A percentile compares a stretch with the other conserved stretches of the same genome.
Conservation (phyloP, 1,139 yeast species). For the Debaryomycetaceae sp. region DNA sequence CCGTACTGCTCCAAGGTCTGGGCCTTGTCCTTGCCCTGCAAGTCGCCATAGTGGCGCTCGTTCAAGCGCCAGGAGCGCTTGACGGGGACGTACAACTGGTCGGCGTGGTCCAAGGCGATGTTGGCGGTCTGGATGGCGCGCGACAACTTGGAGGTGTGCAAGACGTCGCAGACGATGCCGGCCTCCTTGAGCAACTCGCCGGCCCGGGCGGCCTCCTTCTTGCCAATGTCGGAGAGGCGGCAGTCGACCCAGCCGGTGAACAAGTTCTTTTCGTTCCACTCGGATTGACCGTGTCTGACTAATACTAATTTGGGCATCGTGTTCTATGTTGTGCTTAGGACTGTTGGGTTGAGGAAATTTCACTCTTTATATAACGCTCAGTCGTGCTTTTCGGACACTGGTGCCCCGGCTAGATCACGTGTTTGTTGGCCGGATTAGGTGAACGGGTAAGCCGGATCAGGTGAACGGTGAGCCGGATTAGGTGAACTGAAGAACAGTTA, state of each 20-base stretch:
- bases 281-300: slow-evolving; percentile 98
- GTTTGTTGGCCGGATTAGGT: no score
- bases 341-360: slow-evolving; percentile 1
- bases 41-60: slow-evolving; percentile 98
- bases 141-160: slow-evolving; percentile 84
- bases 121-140: slow-evolving; percentile 98
- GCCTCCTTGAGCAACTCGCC: slow-evolving; percentile 89
- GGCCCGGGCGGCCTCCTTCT: slow-evolving; percentile 85
- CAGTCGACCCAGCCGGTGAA: slow-evolving; percentile 99
- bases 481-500: no score
- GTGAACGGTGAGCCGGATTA: no score
- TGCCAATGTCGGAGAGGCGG: slow-evolving; percentile 73
- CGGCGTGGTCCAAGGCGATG: slow-evolving; percentile 84
- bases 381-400: not conserved
- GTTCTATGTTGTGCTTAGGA: slow-evolving; percentile 1
- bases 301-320: slow-evolving; percentile 60
- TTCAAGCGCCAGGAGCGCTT: slow-evolving; percentile 96
- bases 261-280: slow-evolving; percentile 96
- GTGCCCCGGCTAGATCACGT: not conserved
- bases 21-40: slow-evolving; percentile 98
- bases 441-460: no score
- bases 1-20: slow-evolving; percentile 84
- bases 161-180: slow-evolving; percentile 72
- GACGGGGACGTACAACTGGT: slow-evolving; percentile 85
- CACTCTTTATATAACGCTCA: not conserved